phyloP scores from a whole-genome alignment of 768 basidiomycete genomes.

The Tubosaeta sp. region DNA sequence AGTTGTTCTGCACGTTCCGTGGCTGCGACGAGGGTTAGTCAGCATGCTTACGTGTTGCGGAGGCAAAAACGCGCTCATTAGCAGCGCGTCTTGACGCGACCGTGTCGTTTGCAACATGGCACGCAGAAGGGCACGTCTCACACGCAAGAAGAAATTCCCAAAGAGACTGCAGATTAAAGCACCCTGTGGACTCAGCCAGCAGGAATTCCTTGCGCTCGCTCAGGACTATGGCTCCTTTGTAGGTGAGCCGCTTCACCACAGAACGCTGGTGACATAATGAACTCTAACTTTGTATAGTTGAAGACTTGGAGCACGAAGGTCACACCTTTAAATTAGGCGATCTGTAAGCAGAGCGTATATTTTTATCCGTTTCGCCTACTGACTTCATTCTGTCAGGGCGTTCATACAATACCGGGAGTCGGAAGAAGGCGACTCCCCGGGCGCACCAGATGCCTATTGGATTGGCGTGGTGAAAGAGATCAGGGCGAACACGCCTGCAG shows the following conservation, averaged over 20 bases:
- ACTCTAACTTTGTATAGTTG: constrained; percentile 6
- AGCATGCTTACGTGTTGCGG: constrained; percentile 22
- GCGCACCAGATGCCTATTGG: constrained; percentile 45
- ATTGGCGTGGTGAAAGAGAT: constrained; percentile 48
- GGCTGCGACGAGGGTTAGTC: neutral
- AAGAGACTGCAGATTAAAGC: neutral
- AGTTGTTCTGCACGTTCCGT: constrained; percentile 9
- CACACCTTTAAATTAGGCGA: constrained; percentile 32
- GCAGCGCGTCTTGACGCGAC: constrained; percentile 25
- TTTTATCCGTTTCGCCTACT: neutral
- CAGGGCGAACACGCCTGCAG: constrained; percentile 25
- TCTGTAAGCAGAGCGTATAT: constrained; percentile 27
- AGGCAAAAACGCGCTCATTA: constrained; percentile 23
- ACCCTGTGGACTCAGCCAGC: constrained; percentile 4
- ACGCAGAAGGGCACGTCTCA: constrained; percentile 18
- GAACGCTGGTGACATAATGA: neutral
- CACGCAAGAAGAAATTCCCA: constrained; percentile 12
- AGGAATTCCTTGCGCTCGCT: constrained; percentile 12
- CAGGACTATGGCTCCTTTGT: constrained; percentile 9
- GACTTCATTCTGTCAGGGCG: constrained; percentile 22
- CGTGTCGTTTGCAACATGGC: constrained; percentile 21
- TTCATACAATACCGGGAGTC: constrained; percentile 25
- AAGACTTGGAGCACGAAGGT: constrained; percentile 5
- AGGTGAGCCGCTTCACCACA: constrained; percentile 11
- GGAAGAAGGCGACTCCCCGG: neutral